Evolutionary conservation across 176 grass and related monocot species (phyloP), one percentile per base, ranked within the genome.

Genomic region (Saccharum spontaneum): DNA sequence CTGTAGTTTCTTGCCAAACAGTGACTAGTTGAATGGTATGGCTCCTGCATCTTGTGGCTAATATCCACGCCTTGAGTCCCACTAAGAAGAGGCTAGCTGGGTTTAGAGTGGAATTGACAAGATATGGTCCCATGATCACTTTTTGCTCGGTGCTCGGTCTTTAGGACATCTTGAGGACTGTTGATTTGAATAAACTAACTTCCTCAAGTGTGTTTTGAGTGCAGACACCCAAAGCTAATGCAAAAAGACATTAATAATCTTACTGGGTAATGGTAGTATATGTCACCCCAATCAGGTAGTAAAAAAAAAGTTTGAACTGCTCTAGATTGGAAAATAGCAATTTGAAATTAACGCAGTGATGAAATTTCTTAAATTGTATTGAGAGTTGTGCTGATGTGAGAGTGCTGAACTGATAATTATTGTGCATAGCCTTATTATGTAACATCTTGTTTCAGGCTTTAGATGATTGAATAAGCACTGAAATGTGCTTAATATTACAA

Each of bases 141-240:
- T 67, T 17, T 9, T 76, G 17, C 73, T 67, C 1, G 24, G 3
- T n/a, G 28, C 73, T 66, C 0, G 14, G 1, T 22, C 7, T 16
- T 62, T 43, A 13, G 23, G 15, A 30, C n/a, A 65, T 40, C 8
- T 57, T 86, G 43, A 28, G 16, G 16, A 57, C 15, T 72, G 39
- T 73, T 64, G 43, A 61, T 64, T 69, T 49, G 31, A 72, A 73
- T 70, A 71, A 40, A 81, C 41, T 52, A 77, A 81, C 37, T 78
- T 82, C 10, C 5, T 86, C 41, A 57, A 61, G 3, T 20, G 2
- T 30, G 64, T 34, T 82, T 10, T 59, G 69, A 16, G 9, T 23
- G 37, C 12, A 66, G 30, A 50, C 44, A 43, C 57, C 69, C 14
- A 78, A 82, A 79, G 15, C 55, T 10, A 79, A 67, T 12, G 38